Evolutionary conservation across 202 grass and related monocot species (phyloP).

Genomic region (Schoenoplectus triqueter): DNA sequence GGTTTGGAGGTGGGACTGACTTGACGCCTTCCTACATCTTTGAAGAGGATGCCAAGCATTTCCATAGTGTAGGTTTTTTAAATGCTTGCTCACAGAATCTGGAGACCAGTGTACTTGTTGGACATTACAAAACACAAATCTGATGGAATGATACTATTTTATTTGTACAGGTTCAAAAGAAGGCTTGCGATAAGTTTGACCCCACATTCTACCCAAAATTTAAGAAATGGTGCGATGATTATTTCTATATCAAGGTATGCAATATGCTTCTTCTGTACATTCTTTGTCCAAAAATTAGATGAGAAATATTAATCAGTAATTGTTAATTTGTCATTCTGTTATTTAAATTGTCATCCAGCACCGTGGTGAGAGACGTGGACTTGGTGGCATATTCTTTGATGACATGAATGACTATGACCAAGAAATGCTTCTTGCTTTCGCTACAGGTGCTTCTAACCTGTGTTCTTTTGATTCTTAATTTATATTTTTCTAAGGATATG

Average conservation of each 20-base stretch:
- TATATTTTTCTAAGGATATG: neutral
- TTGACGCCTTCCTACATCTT: constrained; percentile 92
- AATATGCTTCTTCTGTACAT: constrained; percentile 10
- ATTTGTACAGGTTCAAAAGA: constrained; percentile 76
- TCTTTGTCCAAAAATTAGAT: neutral
- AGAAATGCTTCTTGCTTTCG: constrained; percentile 95
- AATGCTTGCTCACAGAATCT: constrained; percentile 7
- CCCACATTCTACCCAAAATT: constrained; percentile 92
- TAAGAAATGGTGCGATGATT: constrained; percentile 99
- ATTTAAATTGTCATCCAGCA: constrained; percentile 58
- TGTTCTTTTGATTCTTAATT: neutral
- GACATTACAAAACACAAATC: constrained; percentile 2
- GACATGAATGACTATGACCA: constrained; percentile 94
- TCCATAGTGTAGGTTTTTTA: constrained; percentile 48
- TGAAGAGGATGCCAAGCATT: constrained; percentile 52
- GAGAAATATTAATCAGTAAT: constrained; percentile 2
- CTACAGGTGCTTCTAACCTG: constrained; percentile 58
- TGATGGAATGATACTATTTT: constrained; percentile 34
- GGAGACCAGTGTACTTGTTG: neutral
- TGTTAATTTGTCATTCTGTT: neutral
- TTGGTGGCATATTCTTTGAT: constrained; percentile 99
- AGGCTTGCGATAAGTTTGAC: constrained; percentile 95
- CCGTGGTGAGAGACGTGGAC: constrained; percentile 78
- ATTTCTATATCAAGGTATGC: constrained; percentile 96
- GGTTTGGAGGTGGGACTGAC: constrained; percentile 99